Evolutionary conservation across 352 stramenopile species (phyloP), one percentile per base, ranked within the genome.

Genomic region (Phytophthora tubulina): DNA sequence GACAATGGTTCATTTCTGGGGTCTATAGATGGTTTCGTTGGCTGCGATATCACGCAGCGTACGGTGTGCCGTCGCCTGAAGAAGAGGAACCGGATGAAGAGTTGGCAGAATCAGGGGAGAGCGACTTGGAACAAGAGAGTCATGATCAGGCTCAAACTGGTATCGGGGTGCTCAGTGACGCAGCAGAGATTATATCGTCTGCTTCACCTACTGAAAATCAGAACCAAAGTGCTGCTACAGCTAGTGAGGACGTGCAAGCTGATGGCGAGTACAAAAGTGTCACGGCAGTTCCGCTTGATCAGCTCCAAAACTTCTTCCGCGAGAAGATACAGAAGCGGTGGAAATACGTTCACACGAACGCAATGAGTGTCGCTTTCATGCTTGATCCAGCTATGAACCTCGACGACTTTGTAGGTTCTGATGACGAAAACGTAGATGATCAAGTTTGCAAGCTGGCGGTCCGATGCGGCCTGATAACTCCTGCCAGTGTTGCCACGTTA

Each of bases 281-380:
- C 6, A 21, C 49, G 4, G 15, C 51, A 11, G n/a, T 69, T 48
- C 39, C 17, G 4, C 42, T 69, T 14, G 51, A 21, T 45, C n/a
- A 56, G 0, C 61, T 61, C 2, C 50, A 69, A 56, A 42, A 5
- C 32, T 7, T 60, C 2, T 62, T 69, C 32, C 51, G 51, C 7
- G 51, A 69, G 42, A 45, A 54, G 2, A 62, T 55, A 8, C 21
- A 49, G 17, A 60, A 56, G 15, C 50, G 50, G 15, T 62, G 61
- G 51, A 33, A 13, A 17, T 68, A 68, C 33, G 61, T 68, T 1
- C 61, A 62, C 31, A 61, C 61, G 35, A 68, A 68, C 39, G 60
- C 49, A 35, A 68, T 68, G 60, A 15, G 10, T 4, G 21, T 68
- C 6, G 49, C 49, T 1, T 55, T 60, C n/a, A 42, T 60, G 49